phyloP scores from a whole-genome alignment of 352 stramenopile species.

The Pythium aristosporum region DNA sequence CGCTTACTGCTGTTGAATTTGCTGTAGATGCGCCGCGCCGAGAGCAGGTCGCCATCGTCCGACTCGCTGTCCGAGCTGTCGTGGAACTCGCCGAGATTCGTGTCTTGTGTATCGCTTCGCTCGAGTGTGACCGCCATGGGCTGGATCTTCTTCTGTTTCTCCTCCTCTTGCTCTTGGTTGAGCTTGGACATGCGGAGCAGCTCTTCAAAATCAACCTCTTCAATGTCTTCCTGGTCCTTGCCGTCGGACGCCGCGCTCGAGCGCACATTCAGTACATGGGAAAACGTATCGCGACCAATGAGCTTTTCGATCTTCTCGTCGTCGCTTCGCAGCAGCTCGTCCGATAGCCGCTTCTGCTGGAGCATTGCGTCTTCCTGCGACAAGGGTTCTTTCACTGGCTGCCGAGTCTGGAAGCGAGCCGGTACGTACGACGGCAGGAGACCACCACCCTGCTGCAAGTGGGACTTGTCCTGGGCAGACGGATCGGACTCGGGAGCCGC shows the following conservation, averaged over 20 bases:
- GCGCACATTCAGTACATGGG: not conserved
- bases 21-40: slow-evolving; percentile 24
- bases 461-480: not conserved
- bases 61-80: slow-evolving; percentile 27
- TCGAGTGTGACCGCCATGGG: not conserved
- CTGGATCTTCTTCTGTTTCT: not conserved
- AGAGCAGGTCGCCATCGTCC: slow-evolving; percentile 26
- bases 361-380: slow-evolving; percentile 7
- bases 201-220: slow-evolving; percentile 29
- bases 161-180: slow-evolving; percentile 12
- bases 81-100: slow-evolving; percentile 19
- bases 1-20: slow-evolving; percentile 44
- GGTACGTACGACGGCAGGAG: slow-evolving; percentile 26
- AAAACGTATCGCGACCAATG: slow-evolving; percentile 6
- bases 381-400: slow-evolving; percentile 9
- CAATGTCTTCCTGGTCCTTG: slow-evolving; percentile 19
- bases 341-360: slow-evolving; percentile 14
- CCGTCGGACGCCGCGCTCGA: not conserved
- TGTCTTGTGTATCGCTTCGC: slow-evolving; percentile 17
- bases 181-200: slow-evolving; percentile 24
- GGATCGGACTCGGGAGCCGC: not conserved
- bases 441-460: not conserved
- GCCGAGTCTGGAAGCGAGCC: slow-evolving; percentile 23
- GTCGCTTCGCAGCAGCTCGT: slow-evolving; percentile 16
- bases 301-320: slow-evolving; percentile 17